These are phyloP conservation scores for Crithidia fasciculata DNA, from an alignment of 208 protist species.

Conservation along the genomic window DNA sequence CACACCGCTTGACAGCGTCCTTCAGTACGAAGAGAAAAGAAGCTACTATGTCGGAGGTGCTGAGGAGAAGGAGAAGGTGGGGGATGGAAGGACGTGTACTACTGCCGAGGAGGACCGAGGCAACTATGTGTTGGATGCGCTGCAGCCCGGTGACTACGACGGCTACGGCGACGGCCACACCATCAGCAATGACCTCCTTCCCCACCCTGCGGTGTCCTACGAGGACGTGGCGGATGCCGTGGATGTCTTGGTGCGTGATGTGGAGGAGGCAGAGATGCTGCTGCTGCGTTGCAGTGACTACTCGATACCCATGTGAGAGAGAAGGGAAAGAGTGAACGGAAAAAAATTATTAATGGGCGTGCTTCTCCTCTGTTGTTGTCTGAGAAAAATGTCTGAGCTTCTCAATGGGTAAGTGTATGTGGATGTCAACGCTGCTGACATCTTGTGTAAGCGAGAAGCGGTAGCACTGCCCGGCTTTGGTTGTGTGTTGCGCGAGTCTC, in stretches of 20 bases:
- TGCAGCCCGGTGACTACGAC: not conserved
- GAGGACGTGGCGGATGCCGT: slow-evolving; percentile 2
- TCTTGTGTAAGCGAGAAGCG: too few species aligned
- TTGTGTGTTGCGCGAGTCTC: too few species aligned
- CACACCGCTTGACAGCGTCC: not conserved
- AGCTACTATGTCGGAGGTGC: not conserved
- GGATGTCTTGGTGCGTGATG: not conserved
- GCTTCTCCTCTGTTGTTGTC: too few species aligned
- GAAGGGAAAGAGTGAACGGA: not conserved
- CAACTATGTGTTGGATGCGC: not conserved
- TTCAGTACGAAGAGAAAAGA: not conserved
- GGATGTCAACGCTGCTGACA: too few species aligned
- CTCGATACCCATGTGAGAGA: slow-evolving; percentile 26
- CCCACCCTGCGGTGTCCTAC: not conserved
- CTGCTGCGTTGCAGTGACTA: slow-evolving; percentile 39
- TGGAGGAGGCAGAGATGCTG: slow-evolving; percentile 38
- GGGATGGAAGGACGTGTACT: not conserved
- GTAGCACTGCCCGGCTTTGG: too few species aligned
- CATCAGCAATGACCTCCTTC: not conserved
- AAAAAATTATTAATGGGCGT: too few species aligned
- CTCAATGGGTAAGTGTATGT: too few species aligned
- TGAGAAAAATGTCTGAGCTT: too few species aligned
- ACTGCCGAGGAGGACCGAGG: not conserved
- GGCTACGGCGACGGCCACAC: not conserved
- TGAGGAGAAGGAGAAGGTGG: not conserved